These are phyloP conservation scores for Kitagawia praeruptora DNA, from an alignment of 129 eudicot species.

Conservation along the genomic window DNA sequence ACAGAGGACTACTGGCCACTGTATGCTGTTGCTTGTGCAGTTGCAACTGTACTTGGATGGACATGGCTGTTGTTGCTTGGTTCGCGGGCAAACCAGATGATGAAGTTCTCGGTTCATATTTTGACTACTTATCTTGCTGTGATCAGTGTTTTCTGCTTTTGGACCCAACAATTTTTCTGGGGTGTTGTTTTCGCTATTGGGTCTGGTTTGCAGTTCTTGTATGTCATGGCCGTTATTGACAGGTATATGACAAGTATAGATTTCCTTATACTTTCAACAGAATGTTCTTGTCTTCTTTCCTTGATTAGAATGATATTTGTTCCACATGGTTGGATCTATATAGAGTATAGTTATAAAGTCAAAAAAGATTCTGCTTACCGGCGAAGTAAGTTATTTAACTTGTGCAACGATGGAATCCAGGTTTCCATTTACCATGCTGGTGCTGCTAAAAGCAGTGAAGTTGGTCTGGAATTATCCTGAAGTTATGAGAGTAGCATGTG, in stretches of 20 bases:
- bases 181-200: slow-evolving; percentile 89
- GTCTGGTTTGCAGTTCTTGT: slow-evolving; percentile 83
- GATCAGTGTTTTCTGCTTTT: slow-evolving; percentile 79
- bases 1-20: slow-evolving; percentile 95
- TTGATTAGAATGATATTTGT: neutral
- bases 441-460: slow-evolving; percentile 81
- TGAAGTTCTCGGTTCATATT: slow-evolving; percentile 83
- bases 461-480: slow-evolving; percentile 88
- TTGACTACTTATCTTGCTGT: slow-evolving; percentile 94
- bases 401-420: slow-evolving; percentile 18
- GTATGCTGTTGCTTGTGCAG: slow-evolving; percentile 78
- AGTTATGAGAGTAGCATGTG: slow-evolving; percentile 62
- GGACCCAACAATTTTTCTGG: slow-evolving; percentile 73
- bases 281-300: neutral
- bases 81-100: slow-evolving; percentile 70
- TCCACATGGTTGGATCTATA: neutral
- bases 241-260: slow-evolving; percentile 35
- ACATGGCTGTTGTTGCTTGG: slow-evolving; percentile 79
- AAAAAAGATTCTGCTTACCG: neutral
- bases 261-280: neutral
- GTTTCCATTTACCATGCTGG: slow-evolving; percentile 88
- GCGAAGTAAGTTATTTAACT: neutral
- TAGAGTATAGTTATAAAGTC: neutral
- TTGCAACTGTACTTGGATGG: slow-evolving; percentile 71
- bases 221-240: slow-evolving; percentile 86